Evolutionary conservation across 371 early-diverging fungal species (phyloP).

Genomic region (Dinochytrium kinnereticum): DNA sequence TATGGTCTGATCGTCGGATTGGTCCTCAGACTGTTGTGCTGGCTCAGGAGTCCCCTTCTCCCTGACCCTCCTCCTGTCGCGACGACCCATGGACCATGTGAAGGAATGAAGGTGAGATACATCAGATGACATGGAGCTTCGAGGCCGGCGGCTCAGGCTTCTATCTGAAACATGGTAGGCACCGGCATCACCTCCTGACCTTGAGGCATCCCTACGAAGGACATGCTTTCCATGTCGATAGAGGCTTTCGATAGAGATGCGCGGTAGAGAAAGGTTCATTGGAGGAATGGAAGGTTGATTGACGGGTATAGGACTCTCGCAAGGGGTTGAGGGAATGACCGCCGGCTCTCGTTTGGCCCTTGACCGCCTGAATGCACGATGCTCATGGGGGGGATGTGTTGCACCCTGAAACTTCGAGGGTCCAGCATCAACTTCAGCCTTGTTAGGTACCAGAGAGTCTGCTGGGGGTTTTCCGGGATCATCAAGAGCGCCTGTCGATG

Average conservation of each 20-base stretch:
- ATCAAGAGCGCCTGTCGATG: too few species aligned
- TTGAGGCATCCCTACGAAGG: background rate
- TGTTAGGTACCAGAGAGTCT: too few species aligned
- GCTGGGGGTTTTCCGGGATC: too few species aligned
- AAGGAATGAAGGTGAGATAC: background rate
- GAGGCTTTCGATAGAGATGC: slow-evolving; percentile 17
- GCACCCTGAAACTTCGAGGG: too few species aligned
- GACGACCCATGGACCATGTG: background rate
- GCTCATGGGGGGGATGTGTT: too few species aligned
- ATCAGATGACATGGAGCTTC: slow-evolving; percentile 1
- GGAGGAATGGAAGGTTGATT: slow-evolving; percentile 7
- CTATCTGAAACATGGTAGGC: background rate
- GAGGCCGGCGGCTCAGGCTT: background rate
- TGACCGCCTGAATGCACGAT: too few species aligned
- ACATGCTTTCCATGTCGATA: slow-evolving; percentile 6
- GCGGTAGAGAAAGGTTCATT: background rate
- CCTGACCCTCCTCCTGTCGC: background rate
- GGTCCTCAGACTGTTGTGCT: background rate
- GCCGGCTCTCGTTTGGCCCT: too few species aligned
- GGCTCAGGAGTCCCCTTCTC: background rate
- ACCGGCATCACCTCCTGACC: background rate
- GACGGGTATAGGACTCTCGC: too few species aligned
- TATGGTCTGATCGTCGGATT: background rate
- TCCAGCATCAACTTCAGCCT: too few species aligned
- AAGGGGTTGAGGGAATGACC: too few species aligned